Base-by-base conservation (phyloP, 805 yeast genomes). In the Saccharomyces paradoxus region DNA sequence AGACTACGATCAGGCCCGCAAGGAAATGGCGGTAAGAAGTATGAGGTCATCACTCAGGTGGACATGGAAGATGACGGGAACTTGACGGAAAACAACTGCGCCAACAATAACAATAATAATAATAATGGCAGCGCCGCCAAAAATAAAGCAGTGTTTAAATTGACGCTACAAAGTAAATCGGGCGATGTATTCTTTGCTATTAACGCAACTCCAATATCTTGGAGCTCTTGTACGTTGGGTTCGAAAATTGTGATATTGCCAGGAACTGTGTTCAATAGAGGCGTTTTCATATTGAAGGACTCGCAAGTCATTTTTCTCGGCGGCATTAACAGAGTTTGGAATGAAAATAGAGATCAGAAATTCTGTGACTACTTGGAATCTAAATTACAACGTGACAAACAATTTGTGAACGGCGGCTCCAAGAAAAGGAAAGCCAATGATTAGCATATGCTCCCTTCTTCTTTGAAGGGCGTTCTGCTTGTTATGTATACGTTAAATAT, bases 141-240 rank as follows among this genome's bases (percentile, higher is more conserved):
- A 21, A 63, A 10, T 31, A 62, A 54, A 59, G 28, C 65, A 28
- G 69, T 76, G 0, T 84, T 72, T 64, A 84, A 83, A 58, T 66
- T 87, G 22, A 77, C 83, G 0, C 64, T 87, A 30, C 83, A 80
- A 62, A 89, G 83, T 58, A 64, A 71, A 12, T 56, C 58, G 17
- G 83, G 83, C 2, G 77, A 78, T 48, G 64, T 77, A 17, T 74
- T 79, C 53, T 84, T 75, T 63, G 94, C 82, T 0, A 74, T 83
- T 47, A 90, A 85, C 61, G 58, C 74, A 17, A 81, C 79, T 51
- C 77, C 79, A 41, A 60, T 86, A 41, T 66, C 74, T 0, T 83
- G 84, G 68, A 46, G 61, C 58, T 55, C 77, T 77, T 24, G 77
- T 75, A 77, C 77, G 48, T 62, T 83, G 50, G 92, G 90, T 0